Base-by-base conservation (phyloP, 176 grass and related monocot species). In the Triticum timopheevii region DNA sequence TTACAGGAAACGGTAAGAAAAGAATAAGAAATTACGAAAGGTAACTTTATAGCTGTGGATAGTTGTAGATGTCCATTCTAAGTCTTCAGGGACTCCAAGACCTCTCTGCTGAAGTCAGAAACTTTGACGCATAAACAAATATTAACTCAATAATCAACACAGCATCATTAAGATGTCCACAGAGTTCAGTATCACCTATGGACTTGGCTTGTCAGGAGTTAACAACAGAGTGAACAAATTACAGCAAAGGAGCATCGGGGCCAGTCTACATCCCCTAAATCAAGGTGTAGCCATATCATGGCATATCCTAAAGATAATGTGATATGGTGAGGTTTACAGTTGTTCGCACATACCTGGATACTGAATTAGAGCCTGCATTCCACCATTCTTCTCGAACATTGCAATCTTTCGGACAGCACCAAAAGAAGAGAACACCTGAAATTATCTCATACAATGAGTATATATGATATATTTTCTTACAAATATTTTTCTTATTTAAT, bases 371-470 rank as follows among this genome's bases (percentile, higher is more conserved):
- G 97, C 97, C 82, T 99, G 97, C 89, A 96, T 87, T 76, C 92
- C 91, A 90, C 97, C 94, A 35, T 94, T 94, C 85, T 96, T 99
- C 86, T 99, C 97, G 44, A 99, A 99, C 84, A 99, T 99, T 88
- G 92, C 88, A 88, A 99, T 99, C 83, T 99, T 96, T 82, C 94
- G 97, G 52, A 96, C 94, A 74, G 80, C 85, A 68, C 97, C 97
- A 88, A 96, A 96, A 64, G 97, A 85, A 85, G 97, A 99, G 35
- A 99, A 99, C n/a, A 99, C 97, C 94, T 99, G 62, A 88, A 87
- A 91, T 84, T 84, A 54, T 30, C 39, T 10, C 85, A 84, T 69
- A 68, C 20, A 11, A 19, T 88, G 22, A 85, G 25, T 81, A 80
- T 47, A 82, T 40, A 71, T 31, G 65, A 38, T 5, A 47, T 22